Percentiles rank a stretch among this genome's conserved stretches.
Evolutionary conservation across 2,329 filamentous ascomycete genomes (phyloP).

Genomic region (Onygenales sp.): DNA sequence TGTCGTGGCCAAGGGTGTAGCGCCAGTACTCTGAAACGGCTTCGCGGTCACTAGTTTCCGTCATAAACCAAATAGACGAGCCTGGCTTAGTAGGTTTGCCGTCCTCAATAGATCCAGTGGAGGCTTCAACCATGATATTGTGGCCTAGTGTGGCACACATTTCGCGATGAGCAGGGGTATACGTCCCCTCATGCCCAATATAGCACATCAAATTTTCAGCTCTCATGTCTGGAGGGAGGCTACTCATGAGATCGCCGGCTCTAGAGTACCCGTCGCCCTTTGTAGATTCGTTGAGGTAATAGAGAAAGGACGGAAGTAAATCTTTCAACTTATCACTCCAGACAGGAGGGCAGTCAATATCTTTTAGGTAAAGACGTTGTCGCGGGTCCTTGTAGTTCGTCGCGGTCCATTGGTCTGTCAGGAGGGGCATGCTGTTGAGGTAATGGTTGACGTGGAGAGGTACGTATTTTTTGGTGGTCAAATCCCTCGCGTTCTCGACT

Average conservation of each 20-base stretch:
- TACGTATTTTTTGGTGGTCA: conserved; percentile 61
- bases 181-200: conserved; percentile 93
- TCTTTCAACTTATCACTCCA: conserved; percentile 76
- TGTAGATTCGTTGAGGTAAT: conserved; percentile 80
- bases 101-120: conserved; percentile 51
- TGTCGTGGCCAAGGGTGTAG: conserved; percentile 86
- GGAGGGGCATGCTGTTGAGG: conserved; percentile 71
- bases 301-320: conserved; percentile 69
- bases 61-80: conserved; percentile 98
- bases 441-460: conserved; percentile 87
- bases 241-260: conserved; percentile 91
- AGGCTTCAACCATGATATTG: conserved; percentile 97
- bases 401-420: conserved; percentile 71
- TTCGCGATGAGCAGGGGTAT: conserved; percentile 87
- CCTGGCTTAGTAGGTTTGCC: conserved; percentile 66
- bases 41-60: conserved; percentile 83
- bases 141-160: conserved; percentile 96
- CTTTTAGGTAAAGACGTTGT: conserved; percentile 89
- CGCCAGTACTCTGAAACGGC: conserved; percentile 89
- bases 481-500: conserved; percentile 81
- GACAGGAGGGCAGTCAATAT: conserved; percentile 84
- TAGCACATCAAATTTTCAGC: conserved; percentile 98
- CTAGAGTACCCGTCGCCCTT: conserved; percentile 45
- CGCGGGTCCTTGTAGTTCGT: conserved; percentile 70
- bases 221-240: conserved; percentile 73